Evolutionary conservation across 2,329 filamentous ascomycete genomes (phyloP).

Genomic region (Fusarium nodosum): DNA sequence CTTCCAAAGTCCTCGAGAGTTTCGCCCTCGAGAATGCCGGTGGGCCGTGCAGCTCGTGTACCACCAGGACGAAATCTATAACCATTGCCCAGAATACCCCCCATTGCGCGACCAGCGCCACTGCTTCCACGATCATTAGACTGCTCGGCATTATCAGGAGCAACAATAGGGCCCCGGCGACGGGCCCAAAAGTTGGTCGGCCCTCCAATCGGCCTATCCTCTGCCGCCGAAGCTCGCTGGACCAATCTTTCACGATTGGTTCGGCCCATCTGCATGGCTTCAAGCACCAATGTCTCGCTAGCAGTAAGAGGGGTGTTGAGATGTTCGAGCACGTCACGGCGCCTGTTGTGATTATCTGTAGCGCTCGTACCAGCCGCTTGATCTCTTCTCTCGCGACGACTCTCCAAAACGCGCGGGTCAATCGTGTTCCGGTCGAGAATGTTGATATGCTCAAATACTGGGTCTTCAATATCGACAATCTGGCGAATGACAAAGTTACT

Average conservation of each 20-base stretch:
- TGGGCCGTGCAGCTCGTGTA: neutral
- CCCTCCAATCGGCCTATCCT: constrained; percentile 33
- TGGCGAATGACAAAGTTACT: constrained; percentile 76
- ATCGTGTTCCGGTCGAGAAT: constrained; percentile 69
- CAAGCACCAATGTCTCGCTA: constrained; percentile 69
- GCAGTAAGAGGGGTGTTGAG: constrained; percentile 66
- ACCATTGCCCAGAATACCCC: constrained; percentile 54
- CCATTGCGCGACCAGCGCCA: constrained; percentile 56
- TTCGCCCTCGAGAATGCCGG: neutral
- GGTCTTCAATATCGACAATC: constrained; percentile 73
- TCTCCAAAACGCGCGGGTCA: constrained; percentile 66
- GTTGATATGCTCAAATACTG: constrained; percentile 68
- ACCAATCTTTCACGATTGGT: constrained; percentile 62
- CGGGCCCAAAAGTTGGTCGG: constrained; percentile 26
- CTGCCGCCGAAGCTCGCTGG: constrained; percentile 42
- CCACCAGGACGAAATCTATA: constrained; percentile 55
- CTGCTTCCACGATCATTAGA: constrained; percentile 55
- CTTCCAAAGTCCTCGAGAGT: neutral
- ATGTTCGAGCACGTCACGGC: constrained; percentile 57
- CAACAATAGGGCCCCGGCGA: neutral
- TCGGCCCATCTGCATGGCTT: constrained; percentile 68
- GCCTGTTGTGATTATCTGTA: constrained; percentile 32
- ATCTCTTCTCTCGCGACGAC: constrained; percentile 59
- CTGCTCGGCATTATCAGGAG: constrained; percentile 47
- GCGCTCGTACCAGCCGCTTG: constrained; percentile 21